Conservation (phyloP, 129 eudicot genomes). For the Deinandra increscens region DNA sequence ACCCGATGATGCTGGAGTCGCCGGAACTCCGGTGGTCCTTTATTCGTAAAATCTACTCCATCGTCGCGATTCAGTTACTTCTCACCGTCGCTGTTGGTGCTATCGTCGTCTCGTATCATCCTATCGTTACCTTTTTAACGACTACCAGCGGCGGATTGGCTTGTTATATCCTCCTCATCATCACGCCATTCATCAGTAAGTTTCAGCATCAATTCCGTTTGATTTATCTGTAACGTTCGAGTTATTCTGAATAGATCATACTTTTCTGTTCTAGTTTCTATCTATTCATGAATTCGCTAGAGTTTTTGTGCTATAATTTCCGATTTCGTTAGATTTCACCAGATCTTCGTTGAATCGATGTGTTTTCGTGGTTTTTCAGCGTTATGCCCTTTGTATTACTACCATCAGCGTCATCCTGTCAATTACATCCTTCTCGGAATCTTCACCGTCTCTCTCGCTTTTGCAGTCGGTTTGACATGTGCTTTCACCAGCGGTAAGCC, state of each 20-base stretch:
- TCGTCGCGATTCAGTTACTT: constrained; percentile 58
- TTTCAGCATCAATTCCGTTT: not conserved
- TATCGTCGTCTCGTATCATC: constrained; percentile 50
- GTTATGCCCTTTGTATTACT: constrained; percentile 72
- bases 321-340: no score
- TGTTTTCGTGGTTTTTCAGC: constrained; percentile 33
- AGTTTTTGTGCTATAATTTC: not conserved
- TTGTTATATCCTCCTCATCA: constrained; percentile 52
- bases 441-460: constrained; percentile 64
- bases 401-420: constrained; percentile 70
- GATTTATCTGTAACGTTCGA: no score
- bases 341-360: not conserved
- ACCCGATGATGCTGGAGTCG: constrained; percentile 67
- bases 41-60: constrained; percentile 68
- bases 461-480: constrained; percentile 68
- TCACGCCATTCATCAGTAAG: constrained; percentile 67
- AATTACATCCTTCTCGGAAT: constrained; percentile 63
- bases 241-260: no score
- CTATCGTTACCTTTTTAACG: constrained; percentile 48
- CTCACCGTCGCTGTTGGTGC: constrained; percentile 75
- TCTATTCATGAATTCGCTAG: not conserved
- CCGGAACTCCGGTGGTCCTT: constrained; percentile 84
- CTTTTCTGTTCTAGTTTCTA: no score
- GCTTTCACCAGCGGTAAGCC: constrained; percentile 71
- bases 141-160: constrained; percentile 61